A percentile compares a stretch with the other conserved stretches of the same genome.
Evolutionary conservation across 495 filamentous ascomycete genomes (phyloP).

Genomic region (Xylaria scruposa): DNA sequence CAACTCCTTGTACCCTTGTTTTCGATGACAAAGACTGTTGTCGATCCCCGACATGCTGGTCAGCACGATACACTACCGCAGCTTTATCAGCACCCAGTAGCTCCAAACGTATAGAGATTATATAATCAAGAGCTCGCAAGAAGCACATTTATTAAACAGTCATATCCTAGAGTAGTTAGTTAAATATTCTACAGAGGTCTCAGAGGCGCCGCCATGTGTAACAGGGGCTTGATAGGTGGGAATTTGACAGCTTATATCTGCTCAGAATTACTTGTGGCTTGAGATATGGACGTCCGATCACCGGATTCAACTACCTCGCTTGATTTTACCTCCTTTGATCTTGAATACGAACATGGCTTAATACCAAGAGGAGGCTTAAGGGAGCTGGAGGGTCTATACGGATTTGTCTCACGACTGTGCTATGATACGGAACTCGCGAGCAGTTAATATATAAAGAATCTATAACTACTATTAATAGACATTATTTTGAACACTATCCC

Average conservation of each 20-base stretch:
- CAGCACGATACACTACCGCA: background rate
- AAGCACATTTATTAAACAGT: background rate
- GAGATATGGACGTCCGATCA: background rate
- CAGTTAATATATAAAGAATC: background rate
- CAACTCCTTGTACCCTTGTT: background rate
- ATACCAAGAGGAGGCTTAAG: background rate
- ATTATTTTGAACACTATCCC: conserved; percentile 16
- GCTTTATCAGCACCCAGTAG: background rate
- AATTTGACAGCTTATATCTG: background rate
- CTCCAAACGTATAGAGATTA: background rate
- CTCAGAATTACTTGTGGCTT: background rate
- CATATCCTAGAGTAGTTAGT: background rate
- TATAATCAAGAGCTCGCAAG: background rate
- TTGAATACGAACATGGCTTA: background rate
- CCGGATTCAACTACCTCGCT: background rate
- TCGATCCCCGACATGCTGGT: background rate
- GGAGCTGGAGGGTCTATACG: background rate
- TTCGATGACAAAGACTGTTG: background rate
- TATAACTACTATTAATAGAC: background rate
- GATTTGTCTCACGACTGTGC: background rate
- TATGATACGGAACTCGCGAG: background rate
- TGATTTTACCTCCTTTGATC: background rate
- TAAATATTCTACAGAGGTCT: background rate
- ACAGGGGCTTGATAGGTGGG: background rate
- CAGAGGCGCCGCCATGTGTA: background rate